These are phyloP conservation scores for Hymenoscyphus scutula DNA, from an alignment of 2,329 filamentous ascomycete genomes.

Conservation along the genomic window DNA sequence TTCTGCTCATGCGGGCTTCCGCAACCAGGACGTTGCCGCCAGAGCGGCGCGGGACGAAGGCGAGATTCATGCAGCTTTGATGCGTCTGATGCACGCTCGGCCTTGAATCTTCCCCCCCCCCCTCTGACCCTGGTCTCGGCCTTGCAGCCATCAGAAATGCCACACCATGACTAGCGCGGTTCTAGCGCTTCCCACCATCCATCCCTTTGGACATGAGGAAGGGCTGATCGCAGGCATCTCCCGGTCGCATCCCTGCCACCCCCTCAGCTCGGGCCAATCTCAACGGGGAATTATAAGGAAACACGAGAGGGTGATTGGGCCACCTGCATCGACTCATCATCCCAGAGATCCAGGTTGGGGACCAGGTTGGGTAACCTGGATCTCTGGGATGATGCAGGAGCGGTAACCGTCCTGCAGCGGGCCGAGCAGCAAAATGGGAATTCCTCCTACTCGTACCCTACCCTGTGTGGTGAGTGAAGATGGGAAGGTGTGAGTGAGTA, in stretches of 20 bases:
- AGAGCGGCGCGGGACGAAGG: slow-evolving; percentile 31
- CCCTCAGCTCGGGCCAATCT: slow-evolving; percentile 18
- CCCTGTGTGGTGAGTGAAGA: too few relatives aligned
- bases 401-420: slow-evolving; percentile 32
- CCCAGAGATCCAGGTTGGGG: slow-evolving; percentile 10
- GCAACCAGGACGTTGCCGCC: slow-evolving; percentile 27
- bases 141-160: slow-evolving; percentile 9
- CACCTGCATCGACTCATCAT: too few relatives aligned
- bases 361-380: too few relatives aligned
- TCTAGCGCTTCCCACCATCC: slow-evolving; percentile 22
- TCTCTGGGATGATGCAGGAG: slow-evolving; percentile 7
- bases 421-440: slow-evolving; percentile 25
- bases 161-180: slow-evolving; percentile 2
- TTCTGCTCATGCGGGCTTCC: slow-evolving; percentile 31
- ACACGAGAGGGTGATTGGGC: slow-evolving; percentile 9
- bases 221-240: not conserved
- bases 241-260: not conserved
- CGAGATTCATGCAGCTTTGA: slow-evolving; percentile 7
- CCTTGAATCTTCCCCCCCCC: not conserved
- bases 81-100: slow-evolving; percentile 14
- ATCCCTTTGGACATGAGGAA: slow-evolving; percentile 25
- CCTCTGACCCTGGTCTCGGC: not conserved
- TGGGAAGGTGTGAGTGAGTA: too few relatives aligned
- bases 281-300: slow-evolving; percentile 3
- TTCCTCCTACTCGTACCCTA: too few relatives aligned